Conservation (phyloP, 2,329 filamentous ascomycete genomes). For the Diaporthe nobilis region DNA sequence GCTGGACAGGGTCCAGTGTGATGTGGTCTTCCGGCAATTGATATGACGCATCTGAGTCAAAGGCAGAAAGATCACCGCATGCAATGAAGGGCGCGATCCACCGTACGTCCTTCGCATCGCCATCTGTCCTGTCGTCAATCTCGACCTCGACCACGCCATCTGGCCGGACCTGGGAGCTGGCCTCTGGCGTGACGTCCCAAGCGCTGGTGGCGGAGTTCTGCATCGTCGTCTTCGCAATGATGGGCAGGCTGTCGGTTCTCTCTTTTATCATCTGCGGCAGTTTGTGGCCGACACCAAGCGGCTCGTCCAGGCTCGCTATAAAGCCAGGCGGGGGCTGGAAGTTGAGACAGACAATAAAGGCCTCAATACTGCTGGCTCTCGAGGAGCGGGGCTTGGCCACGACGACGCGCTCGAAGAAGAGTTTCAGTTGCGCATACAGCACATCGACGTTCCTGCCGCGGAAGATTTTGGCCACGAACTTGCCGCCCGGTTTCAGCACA, state of each 20-base stretch:
- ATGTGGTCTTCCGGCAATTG: conserved; percentile 88
- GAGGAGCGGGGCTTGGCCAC: conserved; percentile 96
- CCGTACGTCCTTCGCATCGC: conserved; percentile 61
- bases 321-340: conserved; percentile 86
- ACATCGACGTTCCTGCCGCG: conserved; percentile 95
- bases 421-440: conserved; percentile 91
- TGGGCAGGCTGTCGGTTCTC: conserved; percentile 56
- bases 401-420: conserved; percentile 88
- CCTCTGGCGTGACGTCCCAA: conserved; percentile 55
- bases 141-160: conserved; percentile 62
- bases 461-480: conserved; percentile 99
- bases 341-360: conserved; percentile 94
- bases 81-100: conserved; percentile 98
- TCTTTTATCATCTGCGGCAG: conserved; percentile 65
- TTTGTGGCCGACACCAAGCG: conserved; percentile 75
- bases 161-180: conserved; percentile 9
- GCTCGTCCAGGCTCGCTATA: conserved; percentile 80
- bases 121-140: conserved; percentile 61
- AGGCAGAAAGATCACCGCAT: conserved; percentile 95
- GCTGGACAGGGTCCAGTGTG: conserved; percentile 92
- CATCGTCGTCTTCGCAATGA: conserved; percentile 58
- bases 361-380: conserved; percentile 95
- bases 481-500: conserved; percentile 91
- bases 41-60: conserved; percentile 96
- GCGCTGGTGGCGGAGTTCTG: conserved; percentile 61